Percentiles rank a stretch among this genome's conserved stretches.
phyloP scores from a whole-genome alignment of 2,329 filamentous ascomycete genomes.

The Phialemoniopsis sp. region DNA sequence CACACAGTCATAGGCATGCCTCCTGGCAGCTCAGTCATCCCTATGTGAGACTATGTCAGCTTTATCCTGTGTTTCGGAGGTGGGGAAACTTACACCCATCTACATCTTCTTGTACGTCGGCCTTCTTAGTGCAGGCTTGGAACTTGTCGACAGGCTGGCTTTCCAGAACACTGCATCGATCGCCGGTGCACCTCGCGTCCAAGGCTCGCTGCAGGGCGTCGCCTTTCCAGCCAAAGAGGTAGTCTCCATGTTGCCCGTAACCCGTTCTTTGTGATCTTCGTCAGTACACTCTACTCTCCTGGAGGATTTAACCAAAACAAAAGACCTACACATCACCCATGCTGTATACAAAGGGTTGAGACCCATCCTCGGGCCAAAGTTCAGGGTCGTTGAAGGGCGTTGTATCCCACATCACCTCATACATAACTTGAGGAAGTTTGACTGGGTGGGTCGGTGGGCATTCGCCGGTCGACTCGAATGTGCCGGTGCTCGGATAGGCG shows the following conservation, averaged over 20 bases:
- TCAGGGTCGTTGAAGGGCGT: conserved; percentile 28
- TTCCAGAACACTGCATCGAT: conserved; percentile 15
- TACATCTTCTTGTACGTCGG: conserved; percentile 18
- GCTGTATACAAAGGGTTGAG: conserved; percentile 12
- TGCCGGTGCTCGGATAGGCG: conserved; percentile 35
- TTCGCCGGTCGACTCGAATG: conserved; percentile 20
- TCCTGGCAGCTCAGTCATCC: not conserved
- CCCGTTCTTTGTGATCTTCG: conserved; percentile 10
- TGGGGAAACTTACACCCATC: conserved; percentile 20
- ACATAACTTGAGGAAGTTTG: conserved; percentile 37
- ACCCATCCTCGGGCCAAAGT: conserved; percentile 25
- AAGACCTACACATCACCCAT: conserved; percentile 11
- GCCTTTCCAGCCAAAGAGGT: conserved; percentile 22
- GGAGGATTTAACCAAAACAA: not conserved
- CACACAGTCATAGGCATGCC: not conserved
- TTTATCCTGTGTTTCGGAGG: not conserved
- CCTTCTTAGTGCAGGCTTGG: conserved; percentile 18
- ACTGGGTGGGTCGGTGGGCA: conserved; percentile 37
- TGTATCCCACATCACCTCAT: conserved; percentile 40
- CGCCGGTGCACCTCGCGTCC: conserved; percentile 27
- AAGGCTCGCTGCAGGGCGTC: conserved; percentile 33
- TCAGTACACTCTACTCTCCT: not conserved
- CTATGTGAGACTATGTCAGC: not conserved
- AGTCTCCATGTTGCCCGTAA: conserved; percentile 23
- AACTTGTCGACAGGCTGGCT: conserved; percentile 18